Base-by-base conservation (phyloP, 1,284 basidiomycete species). In the Heterobasidion irregulare region DNA sequence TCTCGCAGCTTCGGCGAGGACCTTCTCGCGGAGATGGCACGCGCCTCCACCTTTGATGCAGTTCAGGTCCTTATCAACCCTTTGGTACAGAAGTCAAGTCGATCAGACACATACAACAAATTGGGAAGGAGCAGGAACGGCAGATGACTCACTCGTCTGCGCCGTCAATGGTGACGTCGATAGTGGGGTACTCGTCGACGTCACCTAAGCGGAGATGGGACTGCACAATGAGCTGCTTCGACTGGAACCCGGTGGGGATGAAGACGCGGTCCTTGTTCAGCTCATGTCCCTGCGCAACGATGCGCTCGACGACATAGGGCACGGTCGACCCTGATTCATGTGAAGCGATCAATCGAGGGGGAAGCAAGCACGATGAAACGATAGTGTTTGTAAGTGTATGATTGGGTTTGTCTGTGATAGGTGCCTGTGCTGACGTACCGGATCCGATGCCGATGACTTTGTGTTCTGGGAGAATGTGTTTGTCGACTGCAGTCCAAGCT, bases 41-140 rank as follows among this genome's bases (percentile, higher is more conserved):
- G 94, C 96, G 9, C 96, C 96, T 56, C 96, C 96, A 12, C 96
- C 96, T 72, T 99, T 99, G 76, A 99, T 96, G 59, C 91, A 91
- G 74, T 99, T 97, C 54, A 99, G 76, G 44, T 84, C 73, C 46
- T 77, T 71, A 71, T 98, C 95, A 36, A 98, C 93, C 71, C 92
- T 95, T 63, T 36, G 32, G 43, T 34, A 51, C 33, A 4, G 15
- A 36, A 50, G 35, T 26, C 33, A n/a, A 35, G 15, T 35, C 10
- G 13, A 51, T 48, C 47, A 13, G 18, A n/a, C 26, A 26, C 26
- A 26, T 26, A 26, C 26, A 26, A 26, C 26, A 5, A 26, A 26
- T 26, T 26, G 26, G 26, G 26, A 6, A 26, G 6, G 32, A 38
- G 33, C n/a, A 35, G 19, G 19, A 35, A 12, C 15, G 49, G n/a